Conservation (phyloP, 768 basidiomycete genomes). For the Gloeopeniophorella convolvens region DNA sequence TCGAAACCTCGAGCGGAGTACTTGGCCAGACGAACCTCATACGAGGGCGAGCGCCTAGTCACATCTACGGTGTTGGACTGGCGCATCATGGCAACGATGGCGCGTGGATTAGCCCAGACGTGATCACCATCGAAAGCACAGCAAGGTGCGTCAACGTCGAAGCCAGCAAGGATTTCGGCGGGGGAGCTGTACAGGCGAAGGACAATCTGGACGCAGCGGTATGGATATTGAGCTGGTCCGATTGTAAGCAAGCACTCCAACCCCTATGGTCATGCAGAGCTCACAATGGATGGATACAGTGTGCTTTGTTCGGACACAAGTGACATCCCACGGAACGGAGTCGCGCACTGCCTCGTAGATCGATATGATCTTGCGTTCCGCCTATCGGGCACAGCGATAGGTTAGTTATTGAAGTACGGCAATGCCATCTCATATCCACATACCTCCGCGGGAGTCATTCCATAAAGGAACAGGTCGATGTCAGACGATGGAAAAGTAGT, state of each 20-base stretch:
- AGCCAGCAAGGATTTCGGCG: conserved; percentile 59
- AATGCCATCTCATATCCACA: not conserved
- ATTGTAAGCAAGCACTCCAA: not conserved
- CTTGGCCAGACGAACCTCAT: conserved; percentile 56
- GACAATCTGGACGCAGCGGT: conserved; percentile 60
- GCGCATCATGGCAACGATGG: conserved; percentile 58
- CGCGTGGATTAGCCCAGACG: conserved; percentile 56
- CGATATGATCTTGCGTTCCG: conserved; percentile 49
- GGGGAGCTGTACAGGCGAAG: conserved; percentile 58
- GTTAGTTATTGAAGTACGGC: not conserved
- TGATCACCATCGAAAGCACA: conserved; percentile 47
- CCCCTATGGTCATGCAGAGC: conserved; percentile 16
- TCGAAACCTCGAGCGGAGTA: conserved; percentile 51
- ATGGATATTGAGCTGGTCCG: conserved; percentile 53
- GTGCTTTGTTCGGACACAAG: conserved; percentile 60
- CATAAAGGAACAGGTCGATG: conserved; percentile 58
- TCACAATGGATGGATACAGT: conserved; percentile 57
- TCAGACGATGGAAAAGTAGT: conserved; percentile 54
- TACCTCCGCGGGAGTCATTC: conserved; percentile 48
- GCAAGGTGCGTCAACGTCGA: conserved; percentile 62
- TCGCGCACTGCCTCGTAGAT: conserved; percentile 62
- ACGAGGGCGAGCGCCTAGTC: conserved; percentile 57
- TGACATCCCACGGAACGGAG: conserved; percentile 63
- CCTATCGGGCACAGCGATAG: conserved; percentile 28
- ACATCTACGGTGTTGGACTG: conserved; percentile 59